phyloP scores from a whole-genome alignment of 495 filamentous ascomycete genomes.

The Eremomyces bilateralis region DNA sequence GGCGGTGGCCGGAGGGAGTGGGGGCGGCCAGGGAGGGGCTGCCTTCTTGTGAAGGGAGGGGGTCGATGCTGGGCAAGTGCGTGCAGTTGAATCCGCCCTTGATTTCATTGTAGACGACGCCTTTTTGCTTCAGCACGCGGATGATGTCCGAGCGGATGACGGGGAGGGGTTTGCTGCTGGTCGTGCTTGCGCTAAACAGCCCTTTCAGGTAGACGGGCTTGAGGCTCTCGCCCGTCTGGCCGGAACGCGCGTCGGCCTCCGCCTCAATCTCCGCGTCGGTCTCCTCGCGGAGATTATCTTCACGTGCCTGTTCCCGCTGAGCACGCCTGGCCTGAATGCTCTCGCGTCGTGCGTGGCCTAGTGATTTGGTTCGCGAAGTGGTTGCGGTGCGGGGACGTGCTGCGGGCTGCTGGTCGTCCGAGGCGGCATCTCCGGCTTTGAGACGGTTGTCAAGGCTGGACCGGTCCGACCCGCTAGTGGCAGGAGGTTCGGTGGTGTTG shows the following conservation, averaged over 20 bases:
- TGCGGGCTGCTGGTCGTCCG: conserved; percentile 18
- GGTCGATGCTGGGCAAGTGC: conserved; percentile 71
- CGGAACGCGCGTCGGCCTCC: background rate
- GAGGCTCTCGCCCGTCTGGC: conserved; percentile 25
- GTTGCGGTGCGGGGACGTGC: conserved; percentile 27
- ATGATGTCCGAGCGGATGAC: conserved; percentile 83
- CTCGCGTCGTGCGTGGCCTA: conserved; percentile 60
- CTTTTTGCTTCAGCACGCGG: conserved; percentile 63
- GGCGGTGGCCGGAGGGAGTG: conserved; percentile 28
- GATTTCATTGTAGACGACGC: conserved; percentile 82
- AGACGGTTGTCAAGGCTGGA: no score
- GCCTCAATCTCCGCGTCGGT: background rate
- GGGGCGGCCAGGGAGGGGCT: conserved; percentile 26
- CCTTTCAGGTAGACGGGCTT: conserved; percentile 96
- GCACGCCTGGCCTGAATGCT: background rate
- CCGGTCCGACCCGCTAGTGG: conserved; percentile 61
- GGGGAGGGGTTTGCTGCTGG: conserved; percentile 68
- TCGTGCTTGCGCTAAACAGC: conserved; percentile 92
- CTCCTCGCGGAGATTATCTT: background rate
- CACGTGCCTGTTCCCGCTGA: background rate
- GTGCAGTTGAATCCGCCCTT: conserved; percentile 80
- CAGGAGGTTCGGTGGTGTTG: conserved; percentile 35
- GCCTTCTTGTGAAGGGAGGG: background rate
- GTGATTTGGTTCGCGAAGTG: conserved; percentile 47
- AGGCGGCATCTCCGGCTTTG: conserved; percentile 20